These are phyloP conservation scores for Logfia minima DNA, from an alignment of 129 eudicot genomes.

Conservation along the genomic window DNA sequence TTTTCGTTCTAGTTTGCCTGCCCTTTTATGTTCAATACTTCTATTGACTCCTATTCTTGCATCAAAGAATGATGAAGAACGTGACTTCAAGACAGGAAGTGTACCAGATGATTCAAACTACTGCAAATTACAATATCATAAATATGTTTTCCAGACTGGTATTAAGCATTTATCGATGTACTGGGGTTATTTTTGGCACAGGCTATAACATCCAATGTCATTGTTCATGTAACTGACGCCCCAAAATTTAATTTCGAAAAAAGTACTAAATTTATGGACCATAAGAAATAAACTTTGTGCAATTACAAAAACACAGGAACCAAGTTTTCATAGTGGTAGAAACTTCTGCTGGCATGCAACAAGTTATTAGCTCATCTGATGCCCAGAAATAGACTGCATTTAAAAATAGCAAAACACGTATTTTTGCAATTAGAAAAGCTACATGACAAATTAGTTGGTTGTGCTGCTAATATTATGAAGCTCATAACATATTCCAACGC, in stretches of 20 bases:
- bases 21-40: background rate
- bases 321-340: background rate
- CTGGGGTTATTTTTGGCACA: background rate
- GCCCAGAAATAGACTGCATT: conserved; percentile 19
- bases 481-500: conserved; percentile 34
- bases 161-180: background rate
- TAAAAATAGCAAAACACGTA: conserved; percentile 26
- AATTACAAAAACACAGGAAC: background rate
- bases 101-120: background rate
- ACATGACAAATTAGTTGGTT: conserved; percentile 22
- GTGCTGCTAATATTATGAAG: conserved; percentile 37
- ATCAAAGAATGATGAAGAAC: background rate
- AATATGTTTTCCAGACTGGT: background rate
- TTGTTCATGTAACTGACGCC: background rate
- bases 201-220: background rate
- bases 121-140: background rate
- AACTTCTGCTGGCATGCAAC: background rate
- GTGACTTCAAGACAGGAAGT: background rate
- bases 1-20: background rate
- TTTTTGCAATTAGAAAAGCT: conserved; percentile 38
- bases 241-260: background rate
- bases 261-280: background rate
- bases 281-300: background rate
- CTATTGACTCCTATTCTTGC: background rate
- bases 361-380: conserved; percentile 16